A percentile compares a stretch with the other conserved stretches of the same genome.
phyloP scores from a whole-genome alignment of 441 rosid genomes.

The Melastoma candidum region DNA sequence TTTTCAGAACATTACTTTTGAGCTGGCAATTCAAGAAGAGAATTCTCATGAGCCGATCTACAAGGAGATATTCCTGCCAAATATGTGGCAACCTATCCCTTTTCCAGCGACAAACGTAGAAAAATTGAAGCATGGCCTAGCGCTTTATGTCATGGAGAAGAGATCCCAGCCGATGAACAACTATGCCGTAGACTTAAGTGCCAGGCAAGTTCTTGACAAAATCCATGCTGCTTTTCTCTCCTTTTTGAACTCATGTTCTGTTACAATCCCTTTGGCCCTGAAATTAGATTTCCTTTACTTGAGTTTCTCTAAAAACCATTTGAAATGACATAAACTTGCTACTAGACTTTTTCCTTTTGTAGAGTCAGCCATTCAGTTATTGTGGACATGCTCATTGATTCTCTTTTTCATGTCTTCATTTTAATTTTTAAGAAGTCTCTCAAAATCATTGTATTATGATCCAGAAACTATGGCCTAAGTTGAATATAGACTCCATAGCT shows the following conservation, averaged over 20 bases:
- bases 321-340: too few relatives aligned
- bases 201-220: conserved; percentile 31
- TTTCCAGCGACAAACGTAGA: conserved; percentile 48
- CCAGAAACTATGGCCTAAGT: conserved; percentile 16
- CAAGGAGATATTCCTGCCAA: conserved; percentile 43
- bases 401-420: too few relatives aligned
- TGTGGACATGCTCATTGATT: too few relatives aligned
- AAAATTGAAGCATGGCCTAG: conserved; percentile 63
- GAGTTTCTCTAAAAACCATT: too few relatives aligned
- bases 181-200: conserved; percentile 42
- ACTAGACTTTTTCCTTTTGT: too few relatives aligned
- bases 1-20: conserved; percentile 61
- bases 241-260: neutral
- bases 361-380: too few relatives aligned
- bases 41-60: conserved; percentile 31
- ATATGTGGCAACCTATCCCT: conserved; percentile 26
- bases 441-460: too few relatives aligned
- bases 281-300: too few relatives aligned
- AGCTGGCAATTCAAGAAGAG: conserved; percentile 42
- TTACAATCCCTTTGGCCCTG: too few relatives aligned
- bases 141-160: conserved; percentile 62
- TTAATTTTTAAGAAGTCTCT: too few relatives aligned
- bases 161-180: conserved; percentile 29
- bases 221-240: conserved; percentile 2
- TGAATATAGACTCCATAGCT: neutral